Conservation (phyloP, 1,284 basidiomycete species). For the Rhodotorula sp. region DNA sequence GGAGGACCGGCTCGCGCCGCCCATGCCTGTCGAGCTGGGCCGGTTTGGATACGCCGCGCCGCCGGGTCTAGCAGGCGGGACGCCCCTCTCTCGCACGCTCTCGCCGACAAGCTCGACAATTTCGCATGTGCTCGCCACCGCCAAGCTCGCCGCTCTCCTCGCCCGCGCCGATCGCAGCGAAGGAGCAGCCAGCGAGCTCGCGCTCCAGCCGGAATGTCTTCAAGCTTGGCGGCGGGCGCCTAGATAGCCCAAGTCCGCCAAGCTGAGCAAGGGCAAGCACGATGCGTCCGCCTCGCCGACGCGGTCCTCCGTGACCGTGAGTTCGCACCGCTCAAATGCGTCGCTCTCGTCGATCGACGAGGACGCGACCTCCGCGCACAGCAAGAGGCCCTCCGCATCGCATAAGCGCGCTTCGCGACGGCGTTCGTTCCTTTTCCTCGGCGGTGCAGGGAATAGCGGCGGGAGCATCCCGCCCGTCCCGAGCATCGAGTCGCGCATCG, state of each 20-base stretch:
- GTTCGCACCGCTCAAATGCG: neutral
- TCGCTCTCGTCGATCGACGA: slow-evolving; percentile 3
- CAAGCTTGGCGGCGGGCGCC: neutral
- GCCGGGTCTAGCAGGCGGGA: neutral
- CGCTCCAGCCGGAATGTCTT: neutral
- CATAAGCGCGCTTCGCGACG: neutral
- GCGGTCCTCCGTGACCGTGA: neutral
- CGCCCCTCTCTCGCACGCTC: neutral
- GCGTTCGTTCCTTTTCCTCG: slow-evolving; percentile 15
- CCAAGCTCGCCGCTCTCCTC: neutral
- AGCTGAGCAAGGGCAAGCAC: neutral
- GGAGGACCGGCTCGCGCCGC: neutral
- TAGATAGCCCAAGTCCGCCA: neutral
- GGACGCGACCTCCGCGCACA: neutral
- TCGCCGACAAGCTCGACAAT: neutral
- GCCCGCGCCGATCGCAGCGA: neutral
- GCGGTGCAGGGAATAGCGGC: neutral
- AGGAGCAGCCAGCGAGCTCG: neutral
- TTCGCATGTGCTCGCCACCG: neutral
- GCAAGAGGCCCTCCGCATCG: neutral
- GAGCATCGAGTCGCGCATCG: slow-evolving; percentile 19
- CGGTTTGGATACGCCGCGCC: neutral
- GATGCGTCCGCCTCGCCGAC: neutral
- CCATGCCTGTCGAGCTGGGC: neutral
- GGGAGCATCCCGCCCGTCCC: slow-evolving; percentile 8